Percentiles rank a stretch among this genome's conserved stretches.
phyloP scores from a whole-genome alignment of 352 stramenopile species.

The Globisporangium nodosum region DNA sequence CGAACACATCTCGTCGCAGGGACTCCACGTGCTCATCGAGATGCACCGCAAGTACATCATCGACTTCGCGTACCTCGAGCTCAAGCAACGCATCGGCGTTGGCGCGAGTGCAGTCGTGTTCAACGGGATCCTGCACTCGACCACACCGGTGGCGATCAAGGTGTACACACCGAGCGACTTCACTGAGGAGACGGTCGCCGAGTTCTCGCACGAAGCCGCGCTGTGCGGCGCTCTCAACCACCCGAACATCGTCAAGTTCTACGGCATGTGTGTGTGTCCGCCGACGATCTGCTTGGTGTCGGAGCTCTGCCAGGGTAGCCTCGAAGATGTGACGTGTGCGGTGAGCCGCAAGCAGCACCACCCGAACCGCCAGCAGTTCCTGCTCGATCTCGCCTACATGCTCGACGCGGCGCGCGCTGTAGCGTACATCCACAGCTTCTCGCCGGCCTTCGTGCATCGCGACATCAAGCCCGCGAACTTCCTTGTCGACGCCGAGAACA shows the following conservation, averaged over 20 bases:
- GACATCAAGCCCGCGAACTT: slow-evolving; percentile 43
- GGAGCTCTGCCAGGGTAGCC: slow-evolving; percentile 44
- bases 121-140: slow-evolving; percentile 28
- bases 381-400: slow-evolving; percentile 36
- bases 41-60: slow-evolving; percentile 66
- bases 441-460: slow-evolving; percentile 57
- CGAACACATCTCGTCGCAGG: slow-evolving; percentile 34
- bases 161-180: slow-evolving; percentile 55
- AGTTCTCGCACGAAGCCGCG: slow-evolving; percentile 21
- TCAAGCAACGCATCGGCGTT: slow-evolving; percentile 38
- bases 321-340: slow-evolving; percentile 52
- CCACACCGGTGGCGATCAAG: slow-evolving; percentile 42
- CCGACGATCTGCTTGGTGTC: slow-evolving; percentile 60
- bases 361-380: neutral
- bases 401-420: slow-evolving; percentile 39
- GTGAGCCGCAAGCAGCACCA: slow-evolving; percentile 18
- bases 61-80: slow-evolving; percentile 59
- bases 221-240: slow-evolving; percentile 33
- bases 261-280: slow-evolving; percentile 56
- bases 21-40: slow-evolving; percentile 55
- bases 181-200: slow-evolving; percentile 43
- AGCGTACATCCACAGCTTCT: slow-evolving; percentile 73
- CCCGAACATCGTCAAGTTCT: slow-evolving; percentile 57
- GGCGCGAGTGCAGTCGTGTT: slow-evolving; percentile 51
- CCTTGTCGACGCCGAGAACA: slow-evolving; percentile 32